Conservation (phyloP, 192 early-diverging fungal genomes). For the Gigaspora rosea region DNA sequence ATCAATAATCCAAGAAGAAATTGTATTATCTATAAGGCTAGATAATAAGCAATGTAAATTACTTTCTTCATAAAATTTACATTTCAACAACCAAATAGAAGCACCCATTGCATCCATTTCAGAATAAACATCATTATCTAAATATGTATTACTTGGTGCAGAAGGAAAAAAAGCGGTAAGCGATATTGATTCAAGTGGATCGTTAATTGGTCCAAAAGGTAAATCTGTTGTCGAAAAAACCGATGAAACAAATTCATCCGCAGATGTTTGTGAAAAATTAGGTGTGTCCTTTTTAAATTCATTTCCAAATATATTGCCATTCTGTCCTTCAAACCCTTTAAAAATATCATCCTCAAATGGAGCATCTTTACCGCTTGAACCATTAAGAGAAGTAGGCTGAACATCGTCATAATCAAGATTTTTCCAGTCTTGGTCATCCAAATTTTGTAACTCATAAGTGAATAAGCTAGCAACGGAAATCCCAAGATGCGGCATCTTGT, state of each 20-base stretch:
- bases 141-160: slow-evolving; percentile 37
- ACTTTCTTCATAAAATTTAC: slow-evolving; percentile 46
- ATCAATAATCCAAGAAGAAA: slow-evolving; percentile 52
- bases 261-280: slow-evolving; percentile 4
- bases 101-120: slow-evolving; percentile 58
- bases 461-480: slow-evolving; percentile 44
- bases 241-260: slow-evolving; percentile 17
- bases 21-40: slow-evolving; percentile 44
- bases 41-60: slow-evolving; percentile 45
- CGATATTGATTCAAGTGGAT: slow-evolving; percentile 52
- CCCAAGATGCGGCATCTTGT: slow-evolving; percentile 4
- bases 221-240: slow-evolving; percentile 35
- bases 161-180: slow-evolving; percentile 51
- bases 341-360: not conserved
- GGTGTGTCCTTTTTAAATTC: slow-evolving; percentile 33
- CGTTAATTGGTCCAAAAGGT: slow-evolving; percentile 57
- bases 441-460: slow-evolving; percentile 55
- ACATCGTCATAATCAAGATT: slow-evolving; percentile 12
- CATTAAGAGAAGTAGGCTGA: slow-evolving; percentile 7
- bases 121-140: slow-evolving; percentile 41
- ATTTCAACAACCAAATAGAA: slow-evolving; percentile 44
- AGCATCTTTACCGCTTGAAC: not conserved
- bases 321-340: not conserved
- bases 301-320: not conserved
- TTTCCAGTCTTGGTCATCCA: slow-evolving; percentile 60